Conservation (phyloP, 768 basidiomycete species). For the Trametes cingulata region DNA sequence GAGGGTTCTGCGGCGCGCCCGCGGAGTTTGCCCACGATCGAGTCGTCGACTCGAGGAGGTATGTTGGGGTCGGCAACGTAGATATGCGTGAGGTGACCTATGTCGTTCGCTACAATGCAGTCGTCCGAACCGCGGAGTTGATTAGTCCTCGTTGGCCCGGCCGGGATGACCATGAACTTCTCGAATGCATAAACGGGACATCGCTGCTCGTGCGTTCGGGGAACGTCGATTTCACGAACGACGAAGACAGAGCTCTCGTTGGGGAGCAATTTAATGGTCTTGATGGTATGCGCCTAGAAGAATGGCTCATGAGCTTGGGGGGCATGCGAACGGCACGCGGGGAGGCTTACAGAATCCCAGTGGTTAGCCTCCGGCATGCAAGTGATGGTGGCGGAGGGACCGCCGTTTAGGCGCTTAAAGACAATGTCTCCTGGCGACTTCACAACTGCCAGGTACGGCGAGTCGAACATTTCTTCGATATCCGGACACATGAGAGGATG, state of each 20-base stretch:
- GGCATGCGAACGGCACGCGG: too few relatives aligned
- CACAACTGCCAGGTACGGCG: conserved; percentile 44
- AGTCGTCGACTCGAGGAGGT: conserved; percentile 9
- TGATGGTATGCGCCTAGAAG: conserved; percentile 9
- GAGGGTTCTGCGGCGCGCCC: not conserved
- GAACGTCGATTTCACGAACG: conserved; percentile 20
- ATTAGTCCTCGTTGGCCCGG: not conserved
- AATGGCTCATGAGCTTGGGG: not conserved
- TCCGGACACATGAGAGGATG: conserved; percentile 37
- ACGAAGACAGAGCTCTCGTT: conserved; percentile 25
- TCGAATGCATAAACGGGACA: conserved; percentile 17
- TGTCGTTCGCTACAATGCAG: not conserved
- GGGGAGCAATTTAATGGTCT: conserved; percentile 24
- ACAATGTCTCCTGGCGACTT: conserved; percentile 44
- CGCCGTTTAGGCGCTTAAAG: conserved; percentile 43
- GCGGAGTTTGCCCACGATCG: not conserved
- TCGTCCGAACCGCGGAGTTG: not conserved
- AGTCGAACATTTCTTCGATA: conserved; percentile 45
- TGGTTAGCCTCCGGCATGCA: conserved; percentile 24
- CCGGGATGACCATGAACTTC: conserved; percentile 16
- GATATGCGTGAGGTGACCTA: conserved; percentile 9
- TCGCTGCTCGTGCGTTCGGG: not conserved
- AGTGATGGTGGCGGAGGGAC: conserved; percentile 39
- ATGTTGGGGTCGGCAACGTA: conserved; percentile 16
- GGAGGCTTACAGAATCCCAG: not conserved